Base-by-base conservation (phyloP, 2,329 filamentous ascomycete species). In the Calonectria hongkongensis region DNA sequence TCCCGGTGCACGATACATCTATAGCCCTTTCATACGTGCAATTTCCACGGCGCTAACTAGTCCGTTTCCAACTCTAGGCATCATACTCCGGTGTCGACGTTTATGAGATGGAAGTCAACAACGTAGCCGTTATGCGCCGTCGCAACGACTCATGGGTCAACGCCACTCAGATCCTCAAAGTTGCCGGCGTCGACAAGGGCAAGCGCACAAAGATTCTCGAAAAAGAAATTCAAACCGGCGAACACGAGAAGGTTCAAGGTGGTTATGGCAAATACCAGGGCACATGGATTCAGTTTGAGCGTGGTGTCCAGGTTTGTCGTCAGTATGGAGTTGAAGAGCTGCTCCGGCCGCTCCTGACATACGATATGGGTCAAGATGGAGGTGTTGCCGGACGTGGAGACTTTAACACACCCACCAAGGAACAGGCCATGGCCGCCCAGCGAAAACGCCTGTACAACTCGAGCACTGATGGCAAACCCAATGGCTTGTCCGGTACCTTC, bases 201-300 rank as follows among this genome's bases (percentile, higher is more conserved):
- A 97, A 98, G 86, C 94, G 97, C 78, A 98, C 97, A 71, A 98
- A 98, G 85, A 97, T 98, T 9, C 89, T 99, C 65, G 97, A 99
- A 83, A 98, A 98, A 85, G 97, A 99, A 84, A 98, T 99, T 72
- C 92, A 98, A 75, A 97, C 94, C 0, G 97, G 97, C 80, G 95
- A 98, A 82, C 96, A 99, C 84, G 97, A 99, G 84, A 99, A 99
- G 85, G 96, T 99, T 3, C 97, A 99, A 83, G 97, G 97, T 41
- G 97, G 97, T 6, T 99, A 99, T 81, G 97, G 97, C 76, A 98
- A 98, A 87, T 99, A 99, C 81, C 97, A 99, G 87, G 97, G 97
- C 68, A 99, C 97, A 2, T 99, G 97, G 97, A 98, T 99, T 81
- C 95, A 94, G 81, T 98, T 98, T 81, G 94, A 96, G 63, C 92